phyloP scores from a whole-genome alignment of 2,329 filamentous ascomycete genomes.

The Sporothrix brasiliensis region DNA sequence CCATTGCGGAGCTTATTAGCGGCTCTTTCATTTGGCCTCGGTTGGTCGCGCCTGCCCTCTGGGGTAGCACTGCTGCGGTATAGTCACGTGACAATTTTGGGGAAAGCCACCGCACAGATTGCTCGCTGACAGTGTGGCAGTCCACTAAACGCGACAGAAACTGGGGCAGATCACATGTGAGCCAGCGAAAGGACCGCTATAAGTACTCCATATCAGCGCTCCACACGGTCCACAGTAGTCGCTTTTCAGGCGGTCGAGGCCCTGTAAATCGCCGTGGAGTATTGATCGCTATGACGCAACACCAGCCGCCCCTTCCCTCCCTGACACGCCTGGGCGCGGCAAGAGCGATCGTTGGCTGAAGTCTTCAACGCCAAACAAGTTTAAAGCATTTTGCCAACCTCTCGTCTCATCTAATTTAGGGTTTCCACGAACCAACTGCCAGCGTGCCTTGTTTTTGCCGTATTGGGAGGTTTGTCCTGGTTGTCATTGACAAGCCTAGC shows the following conservation, averaged over 20 bases:
- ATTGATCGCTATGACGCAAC: conserved; percentile 22
- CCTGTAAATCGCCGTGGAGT: background rate
- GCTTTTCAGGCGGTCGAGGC: too few species aligned
- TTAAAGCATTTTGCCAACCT: background rate
- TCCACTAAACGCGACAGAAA: background rate
- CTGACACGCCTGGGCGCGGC: background rate
- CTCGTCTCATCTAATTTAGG: background rate
- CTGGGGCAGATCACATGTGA: conserved; percentile 23
- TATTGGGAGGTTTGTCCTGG: background rate
- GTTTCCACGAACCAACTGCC: background rate
- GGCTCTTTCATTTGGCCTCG: conserved; percentile 31
- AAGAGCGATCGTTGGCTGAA: background rate
- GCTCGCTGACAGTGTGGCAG: background rate
- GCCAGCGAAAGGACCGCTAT: background rate
- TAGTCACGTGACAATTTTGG: conserved; percentile 24
- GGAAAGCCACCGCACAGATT: background rate
- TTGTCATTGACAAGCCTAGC: conserved; percentile 12
- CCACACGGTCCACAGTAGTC: background rate
- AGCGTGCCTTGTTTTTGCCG: conserved; percentile 12
- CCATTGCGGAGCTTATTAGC: conserved; percentile 29
- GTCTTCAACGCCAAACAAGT: background rate
- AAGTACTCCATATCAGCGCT: background rate
- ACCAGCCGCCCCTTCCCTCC: background rate
- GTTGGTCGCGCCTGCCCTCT: conserved; percentile 30
- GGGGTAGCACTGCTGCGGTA: background rate